These are phyloP conservation scores for Diplodia scrobiculata DNA, from an alignment of 2,329 filamentous ascomycete species.

Conservation along the genomic window DNA sequence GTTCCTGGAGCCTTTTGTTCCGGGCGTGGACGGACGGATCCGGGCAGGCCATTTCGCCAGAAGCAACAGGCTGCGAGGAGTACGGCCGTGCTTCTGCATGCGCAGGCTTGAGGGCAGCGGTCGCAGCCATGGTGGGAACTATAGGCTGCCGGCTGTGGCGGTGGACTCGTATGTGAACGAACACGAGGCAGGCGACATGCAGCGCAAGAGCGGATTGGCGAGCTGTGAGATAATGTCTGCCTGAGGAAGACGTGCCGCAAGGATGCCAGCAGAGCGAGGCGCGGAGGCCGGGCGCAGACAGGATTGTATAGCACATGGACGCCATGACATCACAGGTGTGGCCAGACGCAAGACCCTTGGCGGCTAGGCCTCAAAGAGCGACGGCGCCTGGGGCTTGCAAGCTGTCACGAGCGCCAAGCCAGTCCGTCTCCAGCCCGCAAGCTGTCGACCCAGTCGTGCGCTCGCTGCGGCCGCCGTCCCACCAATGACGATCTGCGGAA, in stretches of 20 bases:
- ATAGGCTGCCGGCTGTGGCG: background rate
- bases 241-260: conserved; percentile 5
- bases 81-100: background rate
- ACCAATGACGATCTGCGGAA: conserved; percentile 7
- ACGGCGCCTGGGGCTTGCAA: conserved; percentile 1
- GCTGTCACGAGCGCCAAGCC: conserved; percentile 14
- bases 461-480: background rate
- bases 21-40: conserved; percentile 51
- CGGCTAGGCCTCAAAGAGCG: conserved; percentile 1
- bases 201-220: conserved; percentile 6
- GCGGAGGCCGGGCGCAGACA: background rate
- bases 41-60: conserved; percentile 39
- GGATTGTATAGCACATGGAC: conserved; percentile 7
- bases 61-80: background rate
- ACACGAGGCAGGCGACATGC: background rate
- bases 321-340: conserved; percentile 38
- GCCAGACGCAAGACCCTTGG: conserved; percentile 32
- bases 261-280: conserved; percentile 8
- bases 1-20: conserved; percentile 47
- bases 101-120: conserved; percentile 1
- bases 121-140: conserved; percentile 14
- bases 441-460: background rate
- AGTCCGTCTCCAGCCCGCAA: background rate
- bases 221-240: background rate
- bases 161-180: background rate